Percentiles rank a stretch among this genome's conserved stretches.
These are phyloP conservation scores for Mucor saturninus DNA, from an alignment of 371 early-diverging fungal genomes.

Conservation along the genomic window DNA sequence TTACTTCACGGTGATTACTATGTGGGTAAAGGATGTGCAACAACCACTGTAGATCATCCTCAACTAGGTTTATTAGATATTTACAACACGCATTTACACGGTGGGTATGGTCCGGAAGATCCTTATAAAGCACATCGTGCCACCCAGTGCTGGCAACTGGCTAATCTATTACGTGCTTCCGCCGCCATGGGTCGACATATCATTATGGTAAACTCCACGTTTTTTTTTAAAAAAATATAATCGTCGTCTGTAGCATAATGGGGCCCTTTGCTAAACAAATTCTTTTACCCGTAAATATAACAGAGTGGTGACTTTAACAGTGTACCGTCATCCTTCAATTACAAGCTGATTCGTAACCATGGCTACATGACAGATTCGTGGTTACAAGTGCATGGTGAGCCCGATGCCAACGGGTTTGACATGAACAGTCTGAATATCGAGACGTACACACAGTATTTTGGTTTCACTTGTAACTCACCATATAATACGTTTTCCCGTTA, in stretches of 20 bases:
- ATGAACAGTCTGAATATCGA: constrained; percentile 8
- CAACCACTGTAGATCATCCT: constrained; percentile 49
- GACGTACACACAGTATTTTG: constrained; percentile 27
- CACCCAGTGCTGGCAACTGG: constrained; percentile 58
- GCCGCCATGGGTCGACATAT: constrained; percentile 48
- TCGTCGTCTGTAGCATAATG: neutral
- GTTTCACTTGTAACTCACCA: constrained; percentile 57
- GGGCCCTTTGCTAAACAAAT: too few relatives aligned
- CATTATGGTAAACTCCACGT: constrained; percentile 38
- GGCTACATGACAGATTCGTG: constrained; percentile 54
- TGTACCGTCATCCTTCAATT: constrained; percentile 41
- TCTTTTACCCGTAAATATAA: neutral
- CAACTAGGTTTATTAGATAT: constrained; percentile 49
- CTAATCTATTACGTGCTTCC: constrained; percentile 40
- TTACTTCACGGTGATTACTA: constrained; percentile 59
- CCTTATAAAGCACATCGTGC: constrained; percentile 47
- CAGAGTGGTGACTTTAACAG: constrained; percentile 58
- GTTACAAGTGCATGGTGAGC: constrained; percentile 36
- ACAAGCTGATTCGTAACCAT: constrained; percentile 42
- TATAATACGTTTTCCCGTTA: constrained; percentile 49
- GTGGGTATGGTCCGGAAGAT: constrained; percentile 47
- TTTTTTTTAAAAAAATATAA: neutral
- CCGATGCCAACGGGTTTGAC: constrained; percentile 22
- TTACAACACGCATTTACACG: constrained; percentile 63
- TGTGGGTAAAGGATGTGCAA: constrained; percentile 56